A percentile compares a stretch with the other conserved stretches of the same genome.
Conservation (phyloP, 2,329 filamentous ascomycete species). For the Aspergillus tamarii region DNA sequence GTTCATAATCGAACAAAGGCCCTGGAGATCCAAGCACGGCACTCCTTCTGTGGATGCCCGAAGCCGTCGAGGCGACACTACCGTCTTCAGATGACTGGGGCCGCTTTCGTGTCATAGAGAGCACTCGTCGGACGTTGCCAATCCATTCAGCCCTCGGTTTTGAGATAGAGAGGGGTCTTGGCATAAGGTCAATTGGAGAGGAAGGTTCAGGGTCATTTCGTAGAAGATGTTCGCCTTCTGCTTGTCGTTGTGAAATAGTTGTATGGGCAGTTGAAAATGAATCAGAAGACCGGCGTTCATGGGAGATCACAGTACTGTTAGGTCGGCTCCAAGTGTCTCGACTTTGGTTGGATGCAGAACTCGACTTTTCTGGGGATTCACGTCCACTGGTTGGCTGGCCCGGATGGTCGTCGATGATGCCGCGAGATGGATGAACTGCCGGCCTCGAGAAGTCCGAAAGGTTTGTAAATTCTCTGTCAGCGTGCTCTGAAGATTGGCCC, state of each 20-base stretch:
- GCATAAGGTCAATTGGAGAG: constrained; percentile 31
- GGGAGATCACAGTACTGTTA: constrained; percentile 29
- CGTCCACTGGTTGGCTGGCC: constrained; percentile 29
- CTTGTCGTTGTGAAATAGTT: constrained; percentile 53
- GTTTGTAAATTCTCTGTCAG: constrained; percentile 59
- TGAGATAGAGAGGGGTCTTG: constrained; percentile 26
- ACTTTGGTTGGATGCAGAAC: constrained; percentile 23
- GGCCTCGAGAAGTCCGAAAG: constrained; percentile 56
- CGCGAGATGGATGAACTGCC: constrained; percentile 25
- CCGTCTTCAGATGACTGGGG: constrained; percentile 23
- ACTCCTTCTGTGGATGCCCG: constrained; percentile 33
- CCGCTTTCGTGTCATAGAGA: constrained; percentile 49
- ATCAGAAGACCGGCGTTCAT: constrained; percentile 49
- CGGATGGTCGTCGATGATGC: constrained; percentile 25
- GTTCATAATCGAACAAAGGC: not conserved
- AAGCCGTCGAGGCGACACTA: constrained; percentile 26
- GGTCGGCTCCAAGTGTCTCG: constrained; percentile 28
- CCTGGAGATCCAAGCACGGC: constrained; percentile 23
- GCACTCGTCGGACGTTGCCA: constrained; percentile 68
- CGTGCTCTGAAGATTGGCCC: constrained; percentile 52
- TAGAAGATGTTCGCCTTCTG: constrained; percentile 57
- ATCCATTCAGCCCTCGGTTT: constrained; percentile 65
- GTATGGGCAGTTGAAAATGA: constrained; percentile 56
- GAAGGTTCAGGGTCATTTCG: constrained; percentile 41
- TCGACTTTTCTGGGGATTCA: constrained; percentile 30